Conservation (phyloP, 169 alveolate species). For the Blepharisma undulans region DNA sequence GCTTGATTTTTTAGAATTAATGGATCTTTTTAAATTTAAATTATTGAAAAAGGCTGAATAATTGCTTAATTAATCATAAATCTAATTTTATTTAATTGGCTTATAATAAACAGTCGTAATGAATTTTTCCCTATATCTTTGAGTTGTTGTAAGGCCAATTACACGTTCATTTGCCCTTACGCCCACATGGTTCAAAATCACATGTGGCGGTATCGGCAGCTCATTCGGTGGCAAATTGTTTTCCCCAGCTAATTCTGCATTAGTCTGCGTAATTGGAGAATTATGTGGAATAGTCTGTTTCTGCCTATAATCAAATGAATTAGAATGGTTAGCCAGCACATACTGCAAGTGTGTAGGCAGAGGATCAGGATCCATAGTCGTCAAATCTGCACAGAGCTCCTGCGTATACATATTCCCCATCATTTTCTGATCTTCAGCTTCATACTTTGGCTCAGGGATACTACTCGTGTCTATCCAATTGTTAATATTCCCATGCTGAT, state of each 20-base stretch:
- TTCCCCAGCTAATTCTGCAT: slow-evolving; percentile 42
- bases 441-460: neutral
- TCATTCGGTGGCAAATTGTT: slow-evolving; percentile 29
- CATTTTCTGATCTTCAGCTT: neutral
- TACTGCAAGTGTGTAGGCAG: slow-evolving; percentile 19
- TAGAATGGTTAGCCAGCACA: slow-evolving; percentile 31
- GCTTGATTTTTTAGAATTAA: no score
- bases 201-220: slow-evolving; percentile 41
- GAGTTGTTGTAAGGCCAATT: slow-evolving; percentile 32
- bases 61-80: neutral
- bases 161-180: slow-evolving; percentile 18
- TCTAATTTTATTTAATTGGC: slow-evolving; percentile 39
- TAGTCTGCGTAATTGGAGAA: slow-evolving; percentile 5
- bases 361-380: slow-evolving; percentile 42
- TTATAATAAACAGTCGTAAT: slow-evolving; percentile 58
- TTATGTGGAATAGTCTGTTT: slow-evolving; percentile 26
- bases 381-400: slow-evolving; percentile 24
- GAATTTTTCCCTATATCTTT: slow-evolving; percentile 45
- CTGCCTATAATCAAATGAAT: slow-evolving; percentile 29
- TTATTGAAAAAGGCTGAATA: neutral
- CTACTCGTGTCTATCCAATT: slow-evolving; percentile 66
- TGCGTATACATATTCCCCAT: slow-evolving; percentile 5
- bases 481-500: slow-evolving; percentile 71
- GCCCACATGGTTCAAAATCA: slow-evolving; percentile 33
- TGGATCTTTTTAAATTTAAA: no score